Conservation (phyloP, 306 rosid species). For the Vigna angularis region DNA sequence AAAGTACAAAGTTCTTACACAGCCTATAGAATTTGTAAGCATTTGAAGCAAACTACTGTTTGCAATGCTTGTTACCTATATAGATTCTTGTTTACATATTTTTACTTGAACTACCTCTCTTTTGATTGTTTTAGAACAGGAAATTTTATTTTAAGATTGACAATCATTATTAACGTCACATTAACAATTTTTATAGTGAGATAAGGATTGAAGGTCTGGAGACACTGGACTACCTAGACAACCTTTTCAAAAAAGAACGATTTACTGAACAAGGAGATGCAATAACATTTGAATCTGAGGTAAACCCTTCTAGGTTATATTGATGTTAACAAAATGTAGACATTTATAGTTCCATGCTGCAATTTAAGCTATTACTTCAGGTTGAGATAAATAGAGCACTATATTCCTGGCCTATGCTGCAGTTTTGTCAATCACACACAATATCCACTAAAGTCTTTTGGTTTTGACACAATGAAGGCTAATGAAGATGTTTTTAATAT, state of each 20-base stretch:
- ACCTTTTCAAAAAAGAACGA: conserved; percentile 79
- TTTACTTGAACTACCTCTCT: conserved; percentile 1
- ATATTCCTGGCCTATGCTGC: conserved; percentile 3
- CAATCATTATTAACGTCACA: conserved; percentile 31
- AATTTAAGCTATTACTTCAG: neutral
- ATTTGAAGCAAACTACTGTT: conserved; percentile 8
- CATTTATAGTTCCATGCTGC: conserved; percentile 23
- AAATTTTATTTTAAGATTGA: conserved; percentile 26
- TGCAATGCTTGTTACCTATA: conserved; percentile 12
- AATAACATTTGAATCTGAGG: conserved; percentile 92
- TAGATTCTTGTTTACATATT: neutral
- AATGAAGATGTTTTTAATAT: conserved; percentile 23
- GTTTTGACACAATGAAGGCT: neutral
- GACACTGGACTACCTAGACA: conserved; percentile 88
- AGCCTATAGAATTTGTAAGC: neutral
- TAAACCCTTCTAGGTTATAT: conserved; percentile 35
- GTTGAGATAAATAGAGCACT: neutral
- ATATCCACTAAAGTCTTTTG: neutral
- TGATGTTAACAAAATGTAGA: neutral
- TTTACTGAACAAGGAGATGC: conserved; percentile 98
- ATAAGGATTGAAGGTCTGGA: conserved; percentile 95
- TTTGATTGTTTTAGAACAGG: conserved; percentile 14
- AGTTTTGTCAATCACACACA: conserved; percentile 18
- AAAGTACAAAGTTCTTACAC: neutral
- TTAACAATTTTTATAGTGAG: conserved; percentile 61